Evolutionary conservation across 805 yeast species (phyloP), one percentile per base, ranked within the genome.

Genomic region (Metschnikowia bowlesiae): DNA sequence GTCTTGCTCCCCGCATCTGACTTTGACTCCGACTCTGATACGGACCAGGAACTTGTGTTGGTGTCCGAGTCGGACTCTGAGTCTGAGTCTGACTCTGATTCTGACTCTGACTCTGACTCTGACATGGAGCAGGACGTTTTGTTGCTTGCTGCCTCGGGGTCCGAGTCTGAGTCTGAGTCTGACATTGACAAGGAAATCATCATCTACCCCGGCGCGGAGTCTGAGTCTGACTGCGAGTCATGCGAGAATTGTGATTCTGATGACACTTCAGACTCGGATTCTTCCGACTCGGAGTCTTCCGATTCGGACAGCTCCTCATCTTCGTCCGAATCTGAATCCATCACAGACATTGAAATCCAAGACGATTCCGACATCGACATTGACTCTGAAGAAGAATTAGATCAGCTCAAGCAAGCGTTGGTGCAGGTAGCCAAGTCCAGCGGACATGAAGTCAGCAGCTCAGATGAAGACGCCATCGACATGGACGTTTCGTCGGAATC

Each of bases 111-210:
- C n/a, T 54, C 50, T 44, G 63, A 53, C 34, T 40, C 48, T 45
- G 67, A 51, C 13, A 50, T 53, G 29, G 61, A 54, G 8, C 43
- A 46, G 14, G 57, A 46, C 26, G 39, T 54, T 29, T 44, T 47
- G 36, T 31, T 49, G 16, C 36, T 34, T 34, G 9, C 35, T 35
- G 33, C 29, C 49, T 36, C 46, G 8, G 54, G 61, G 41, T 41
- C 58, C 10, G 67, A 64, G 34, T 55, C 64, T 18, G 59, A 62
- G 14, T 67, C 66, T 55, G 59, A 68, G 5, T 62, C 69, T 16
- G 67, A 51, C 22, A 50, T 56, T 22, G 62, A 56, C 13, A 47
- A 47, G 29, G 58, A 47, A 31, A 39, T 54, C 16, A 45, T 47
- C 32, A 34, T 49, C 30, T 41, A 38, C 29, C 51, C 49, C 10